Evolutionary conservation across 2,329 filamentous ascomycete species (phyloP).

Genomic region (Niveomyces coronatus): DNA sequence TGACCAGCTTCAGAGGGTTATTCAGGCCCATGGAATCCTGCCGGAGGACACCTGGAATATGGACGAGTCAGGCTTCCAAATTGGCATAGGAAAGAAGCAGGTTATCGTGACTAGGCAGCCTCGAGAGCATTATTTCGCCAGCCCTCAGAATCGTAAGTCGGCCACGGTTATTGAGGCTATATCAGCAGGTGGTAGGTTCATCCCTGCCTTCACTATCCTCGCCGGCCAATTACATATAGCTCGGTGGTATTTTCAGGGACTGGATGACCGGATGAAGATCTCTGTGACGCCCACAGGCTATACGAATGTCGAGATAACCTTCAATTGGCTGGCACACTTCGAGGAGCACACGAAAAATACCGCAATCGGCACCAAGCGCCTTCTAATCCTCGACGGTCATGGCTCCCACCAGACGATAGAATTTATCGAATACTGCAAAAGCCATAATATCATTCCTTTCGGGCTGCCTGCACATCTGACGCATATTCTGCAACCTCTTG

Average conservation of each 20-base stretch:
- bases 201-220: conserved; percentile 8
- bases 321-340: conserved; percentile 9
- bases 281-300: conserved; percentile 4
- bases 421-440: conserved; percentile 5
- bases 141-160: conserved; percentile 6
- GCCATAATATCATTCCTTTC: conserved; percentile 11
- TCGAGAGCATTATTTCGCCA: neutral
- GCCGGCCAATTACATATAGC: conserved; percentile 1
- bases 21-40: conserved; percentile 6
- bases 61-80: conserved; percentile 11
- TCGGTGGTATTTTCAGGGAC: conserved; percentile 8
- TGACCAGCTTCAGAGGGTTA: conserved; percentile 1
- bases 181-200: conserved; percentile 1
- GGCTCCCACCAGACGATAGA: conserved; percentile 7
- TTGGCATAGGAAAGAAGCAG: conserved; percentile 7
- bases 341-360: neutral
- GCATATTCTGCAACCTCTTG: conserved; percentile 6
- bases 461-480: conserved; percentile 4
- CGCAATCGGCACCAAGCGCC: neutral
- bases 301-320: conserved; percentile 6
- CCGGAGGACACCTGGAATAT: conserved; percentile 11
- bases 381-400: conserved; percentile 9
- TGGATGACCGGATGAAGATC: conserved; percentile 5
- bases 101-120: conserved; percentile 4
- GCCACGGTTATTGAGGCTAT: conserved; percentile 10